Base-by-base conservation (phyloP, 768 basidiomycete species). In the Tricholoma matsutake region DNA sequence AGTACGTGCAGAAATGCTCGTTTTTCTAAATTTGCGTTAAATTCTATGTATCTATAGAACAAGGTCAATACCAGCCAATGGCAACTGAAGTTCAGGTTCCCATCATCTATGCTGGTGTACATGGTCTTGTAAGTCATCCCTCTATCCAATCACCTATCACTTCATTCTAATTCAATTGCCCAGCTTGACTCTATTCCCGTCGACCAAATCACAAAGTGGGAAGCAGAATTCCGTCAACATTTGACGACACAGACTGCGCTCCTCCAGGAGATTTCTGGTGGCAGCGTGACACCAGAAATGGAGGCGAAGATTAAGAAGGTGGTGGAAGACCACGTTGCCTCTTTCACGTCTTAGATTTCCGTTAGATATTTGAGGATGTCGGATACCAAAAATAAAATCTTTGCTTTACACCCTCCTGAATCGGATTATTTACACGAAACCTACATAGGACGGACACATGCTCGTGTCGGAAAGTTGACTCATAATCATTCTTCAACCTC, bases 81-180 rank as follows among this genome's bases (percentile, higher is more conserved):
- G 78, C 95, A 43, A 96, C 92, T 76, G 96, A 98, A 81, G 80
- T 98, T 65, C 96, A 97, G 84, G 96, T 97, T 64, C 96, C 96
- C 67, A 93, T 98, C 76, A 95, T 98, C 82, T 98, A 96, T 76
- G 97, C 96, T 67, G 96, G 96, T 87, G 97, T 99, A 69, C 96
- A 98, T 79, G 97, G 97, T 93, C 87, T 97, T 65, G 89, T 91
- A 74, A 67, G 89, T 83, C 16, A 13, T 4, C 11, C 54, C 18
- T 39, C 32, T 14, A 1, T 41, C 10, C 60, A 29, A 13, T 1
- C 11, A n/a, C 1, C n/a, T 20, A 18, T 43, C n/a, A 29, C 25
- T 14, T 22, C 51, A 1, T 63, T 61, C 7, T 61, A 29, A 69
- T 31, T 25, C 34, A 7, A 9, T 20, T 47, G 22, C 51, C 1